Conservation (phyloP, 441 rosid genomes). For the Gossypium schwendimanii region DNA sequence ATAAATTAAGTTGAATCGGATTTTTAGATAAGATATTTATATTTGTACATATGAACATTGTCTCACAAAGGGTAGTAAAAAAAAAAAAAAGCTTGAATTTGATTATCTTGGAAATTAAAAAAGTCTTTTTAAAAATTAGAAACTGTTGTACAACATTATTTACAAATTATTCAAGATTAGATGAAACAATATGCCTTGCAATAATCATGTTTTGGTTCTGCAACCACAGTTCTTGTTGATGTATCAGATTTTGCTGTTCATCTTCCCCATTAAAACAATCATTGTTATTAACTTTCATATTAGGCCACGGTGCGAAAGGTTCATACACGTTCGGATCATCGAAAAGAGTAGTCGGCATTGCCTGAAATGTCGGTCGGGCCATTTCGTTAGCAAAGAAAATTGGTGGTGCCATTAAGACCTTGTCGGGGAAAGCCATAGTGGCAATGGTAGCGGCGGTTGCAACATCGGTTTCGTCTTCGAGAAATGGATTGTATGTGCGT, state of each 20-base stretch:
- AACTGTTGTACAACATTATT: not conserved
- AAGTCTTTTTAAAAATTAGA: not conserved
- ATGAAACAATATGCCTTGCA: conserved; percentile 39
- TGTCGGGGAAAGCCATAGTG: conserved; percentile 3
- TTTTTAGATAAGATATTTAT: not conserved
- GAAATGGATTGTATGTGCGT: conserved; percentile 59
- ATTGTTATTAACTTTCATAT: not conserved
- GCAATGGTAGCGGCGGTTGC: conserved; percentile 7
- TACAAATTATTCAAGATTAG: not conserved
- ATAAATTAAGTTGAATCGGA: not conserved
- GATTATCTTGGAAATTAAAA: not conserved
- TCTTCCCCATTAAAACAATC: conserved; percentile 16
- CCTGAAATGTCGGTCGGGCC: conserved; percentile 34
- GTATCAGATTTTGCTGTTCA: conserved; percentile 33
- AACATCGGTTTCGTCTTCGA: conserved; percentile 30
- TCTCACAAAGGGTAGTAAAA: not conserved
- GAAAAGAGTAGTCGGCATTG: conserved; percentile 33
- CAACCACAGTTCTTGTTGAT: conserved; percentile 63
- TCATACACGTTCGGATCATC: conserved; percentile 30
- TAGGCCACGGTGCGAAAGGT: conserved; percentile 45
- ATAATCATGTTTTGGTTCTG: conserved; percentile 66
- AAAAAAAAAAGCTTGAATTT: not conserved
- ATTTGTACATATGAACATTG: not conserved
- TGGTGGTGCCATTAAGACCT: conserved; percentile 21
- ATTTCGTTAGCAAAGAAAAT: not conserved